A percentile compares a stretch with the other conserved stretches of the same genome.
Conservation (phyloP, 2,329 filamentous ascomycete genomes). For the Elsinoe arachidis region DNA sequence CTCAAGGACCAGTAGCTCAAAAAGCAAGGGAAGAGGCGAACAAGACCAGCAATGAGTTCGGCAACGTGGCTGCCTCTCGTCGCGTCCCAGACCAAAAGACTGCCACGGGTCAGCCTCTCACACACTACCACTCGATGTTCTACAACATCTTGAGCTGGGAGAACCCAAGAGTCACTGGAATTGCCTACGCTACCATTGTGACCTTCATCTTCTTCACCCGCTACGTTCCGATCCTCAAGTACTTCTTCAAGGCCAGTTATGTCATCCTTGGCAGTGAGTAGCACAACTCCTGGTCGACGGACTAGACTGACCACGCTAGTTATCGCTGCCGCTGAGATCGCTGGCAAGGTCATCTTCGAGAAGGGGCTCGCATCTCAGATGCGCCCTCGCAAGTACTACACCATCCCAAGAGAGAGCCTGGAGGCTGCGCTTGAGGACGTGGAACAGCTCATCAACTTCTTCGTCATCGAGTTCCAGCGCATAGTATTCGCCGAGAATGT, state of each 20-base stretch:
- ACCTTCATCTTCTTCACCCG: conserved; percentile 54
- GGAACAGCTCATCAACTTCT: conserved; percentile 59
- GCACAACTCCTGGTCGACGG: background rate
- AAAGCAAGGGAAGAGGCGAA: conserved; percentile 48
- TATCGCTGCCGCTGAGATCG: conserved; percentile 50
- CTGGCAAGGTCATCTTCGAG: conserved; percentile 47
- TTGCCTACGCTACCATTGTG: conserved; percentile 49
- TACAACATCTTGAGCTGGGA: conserved; percentile 60
- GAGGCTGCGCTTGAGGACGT: conserved; percentile 54
- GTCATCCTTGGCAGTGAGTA: conserved; percentile 48
- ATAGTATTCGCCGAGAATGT: conserved; percentile 59
- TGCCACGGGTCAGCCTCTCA: conserved; percentile 53
- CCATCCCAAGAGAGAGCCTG: conserved; percentile 54
- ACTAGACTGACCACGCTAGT: conserved; percentile 29
- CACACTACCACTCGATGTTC: conserved; percentile 59
- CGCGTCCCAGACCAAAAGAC: conserved; percentile 46
- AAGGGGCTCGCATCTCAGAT: conserved; percentile 53
- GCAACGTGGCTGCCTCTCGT: conserved; percentile 47
- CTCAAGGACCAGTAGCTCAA: conserved; percentile 46
- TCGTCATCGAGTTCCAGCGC: conserved; percentile 59
- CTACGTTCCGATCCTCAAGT: conserved; percentile 55
- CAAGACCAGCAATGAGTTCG: conserved; percentile 50
- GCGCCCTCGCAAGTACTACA: conserved; percentile 57
- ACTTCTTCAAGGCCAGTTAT: conserved; percentile 52
- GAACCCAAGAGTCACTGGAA: conserved; percentile 55